Evolutionary conservation across 176 grass and related monocot genomes (phyloP), one percentile per base, ranked within the genome.

Genomic region (Elymus sibiricus): DNA sequence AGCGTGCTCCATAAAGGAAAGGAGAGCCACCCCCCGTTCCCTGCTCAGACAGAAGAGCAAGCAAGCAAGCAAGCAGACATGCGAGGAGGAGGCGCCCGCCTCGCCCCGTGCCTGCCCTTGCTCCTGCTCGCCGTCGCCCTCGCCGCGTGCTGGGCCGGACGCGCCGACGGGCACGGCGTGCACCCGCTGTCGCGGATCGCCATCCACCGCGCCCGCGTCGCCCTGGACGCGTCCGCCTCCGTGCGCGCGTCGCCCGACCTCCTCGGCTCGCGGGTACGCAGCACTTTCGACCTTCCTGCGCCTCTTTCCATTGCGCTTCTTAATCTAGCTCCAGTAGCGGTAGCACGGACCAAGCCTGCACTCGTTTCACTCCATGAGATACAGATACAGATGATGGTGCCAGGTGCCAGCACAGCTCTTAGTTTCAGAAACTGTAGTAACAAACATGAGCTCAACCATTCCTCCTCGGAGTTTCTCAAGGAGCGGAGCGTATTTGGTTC

Each of bases 141-240:
- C 19, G 84, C 46, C 47, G 81, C 46, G 55, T 47, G 67, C 40
- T 22, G 61, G 6, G 17, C 0, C 37, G 9, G 65, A 31, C 43
- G 64, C 4, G 74, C 58, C 9, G 56, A 28, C 28, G 90, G 31
- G 44, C 83, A 87, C 46, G 90, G 89, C 26, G 89, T 84, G 79
- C 95, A 98, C 82, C 95, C 92, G 77, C 89, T 98, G 34, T 90
- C 92, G 44, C 87, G 79, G 13, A 82, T 98, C 68, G 92, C 92
- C 55, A 85, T 95, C 81, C 87, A 93, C 89, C 86, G 76, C 44
- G 92, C 91, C 15, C 86, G 64, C 43, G 26, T 98, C 26, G 91
- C 89, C 7, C 40, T 95, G 3, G 83, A 95, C 28, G 40, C 84
- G 46, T 88, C 82, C 13, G 87, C 91, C 7, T 58, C 74, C 3